phyloP scores from a whole-genome alignment of 208 protist genomes.

The Leishmania aethiopica region DNA sequence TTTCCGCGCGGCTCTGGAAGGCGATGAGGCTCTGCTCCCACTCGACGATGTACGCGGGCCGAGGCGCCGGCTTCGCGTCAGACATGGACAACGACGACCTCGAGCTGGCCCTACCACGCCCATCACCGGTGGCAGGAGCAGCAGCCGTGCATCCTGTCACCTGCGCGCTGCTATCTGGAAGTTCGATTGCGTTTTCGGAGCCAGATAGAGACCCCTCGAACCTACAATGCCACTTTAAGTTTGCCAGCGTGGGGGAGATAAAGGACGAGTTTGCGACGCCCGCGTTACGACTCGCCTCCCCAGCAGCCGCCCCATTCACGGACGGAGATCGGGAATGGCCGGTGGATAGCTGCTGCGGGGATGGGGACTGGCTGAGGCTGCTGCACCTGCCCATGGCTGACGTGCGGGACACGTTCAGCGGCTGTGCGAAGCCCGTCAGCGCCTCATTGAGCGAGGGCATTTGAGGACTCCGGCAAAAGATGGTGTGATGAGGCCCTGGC shows the following conservation, averaged over 20 bases:
- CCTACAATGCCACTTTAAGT: slow-evolving; percentile 5
- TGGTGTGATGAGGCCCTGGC: neutral
- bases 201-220: slow-evolving; percentile 14
- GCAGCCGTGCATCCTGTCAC: neutral
- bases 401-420: neutral
- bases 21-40: slow-evolving; percentile 46
- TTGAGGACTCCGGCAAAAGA: neutral
- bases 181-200: neutral
- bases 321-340: neutral
- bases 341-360: neutral
- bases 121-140: neutral
- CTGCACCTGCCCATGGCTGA: neutral
- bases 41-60: slow-evolving; percentile 27
- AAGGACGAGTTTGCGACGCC: slow-evolving; percentile 14
- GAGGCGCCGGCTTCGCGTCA: neutral
- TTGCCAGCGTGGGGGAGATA: slow-evolving; percentile 24
- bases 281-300: slow-evolving; percentile 1
- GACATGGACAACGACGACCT: neutral
- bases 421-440: neutral
- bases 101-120: neutral
- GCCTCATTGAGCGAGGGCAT: neutral
- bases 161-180: slow-evolving; percentile 8
- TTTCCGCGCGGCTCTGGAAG: slow-evolving; percentile 41
- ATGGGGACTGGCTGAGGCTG: neutral
- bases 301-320: neutral